phyloP scores from a whole-genome alignment of 352 stramenopile genomes.

The Globisporangium okanoganense region DNA sequence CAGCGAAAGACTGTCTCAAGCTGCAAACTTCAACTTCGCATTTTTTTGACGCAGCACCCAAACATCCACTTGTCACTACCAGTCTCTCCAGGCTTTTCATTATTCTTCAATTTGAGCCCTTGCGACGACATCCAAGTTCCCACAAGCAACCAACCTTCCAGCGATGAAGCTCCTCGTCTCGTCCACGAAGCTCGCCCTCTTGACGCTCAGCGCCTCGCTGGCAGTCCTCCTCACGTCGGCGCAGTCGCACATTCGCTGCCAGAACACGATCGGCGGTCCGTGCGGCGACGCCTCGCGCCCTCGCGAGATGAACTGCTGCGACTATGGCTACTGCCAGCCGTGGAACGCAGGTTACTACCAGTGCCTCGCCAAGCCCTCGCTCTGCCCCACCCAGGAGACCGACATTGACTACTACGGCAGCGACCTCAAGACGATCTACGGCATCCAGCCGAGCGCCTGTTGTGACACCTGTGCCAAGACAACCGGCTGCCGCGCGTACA shows the following conservation, averaged over 20 bases:
- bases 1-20: too few relatives aligned
- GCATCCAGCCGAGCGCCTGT: slow-evolving; percentile 29
- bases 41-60: too few relatives aligned
- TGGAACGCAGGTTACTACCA: slow-evolving; percentile 66
- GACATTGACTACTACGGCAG: slow-evolving; percentile 52
- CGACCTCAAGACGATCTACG: slow-evolving; percentile 41
- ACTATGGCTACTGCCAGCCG: slow-evolving; percentile 56
- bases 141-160: not conserved
- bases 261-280: slow-evolving; percentile 34
- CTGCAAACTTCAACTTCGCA: too few relatives aligned
- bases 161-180: not conserved
- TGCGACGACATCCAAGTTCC: not conserved
- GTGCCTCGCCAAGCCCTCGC: slow-evolving; percentile 29
- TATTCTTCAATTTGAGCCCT: not conserved
- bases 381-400: slow-evolving; percentile 37
- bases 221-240: slow-evolving; percentile 11
- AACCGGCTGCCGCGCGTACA: slow-evolving; percentile 48
- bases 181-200: not conserved
- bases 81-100: too few relatives aligned
- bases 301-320: slow-evolving; percentile 33
- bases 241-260: slow-evolving; percentile 41
- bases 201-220: not conserved
- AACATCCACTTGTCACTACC: too few relatives aligned
- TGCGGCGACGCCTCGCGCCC: slow-evolving; percentile 31
- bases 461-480: slow-evolving; percentile 39